Conservation (phyloP, 352 stramenopile genomes). For the Pythium insidiosum region DNA sequence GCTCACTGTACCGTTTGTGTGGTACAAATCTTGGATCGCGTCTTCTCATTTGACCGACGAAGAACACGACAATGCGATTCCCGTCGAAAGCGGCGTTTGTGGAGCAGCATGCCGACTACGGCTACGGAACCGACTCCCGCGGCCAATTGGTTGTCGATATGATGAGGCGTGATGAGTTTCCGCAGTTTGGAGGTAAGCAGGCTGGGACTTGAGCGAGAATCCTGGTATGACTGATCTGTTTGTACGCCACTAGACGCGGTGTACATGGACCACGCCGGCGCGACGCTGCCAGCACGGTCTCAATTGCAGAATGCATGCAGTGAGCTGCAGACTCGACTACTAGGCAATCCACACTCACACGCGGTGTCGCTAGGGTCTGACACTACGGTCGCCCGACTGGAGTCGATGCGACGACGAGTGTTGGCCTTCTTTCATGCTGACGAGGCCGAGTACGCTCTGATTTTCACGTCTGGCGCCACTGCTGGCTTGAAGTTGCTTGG, state of each 20-base stretch:
- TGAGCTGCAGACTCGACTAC: slow-evolving; percentile 37
- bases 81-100: slow-evolving; percentile 9
- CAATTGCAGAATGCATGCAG: slow-evolving; percentile 48
- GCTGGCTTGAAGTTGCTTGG: slow-evolving; percentile 72
- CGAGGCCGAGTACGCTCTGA: slow-evolving; percentile 59
- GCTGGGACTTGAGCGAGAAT: too few species aligned
- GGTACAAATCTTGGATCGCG: too few species aligned
- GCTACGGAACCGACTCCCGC: slow-evolving; percentile 7
- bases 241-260: too few species aligned
- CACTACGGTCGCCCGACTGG: slow-evolving; percentile 44
- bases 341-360: slow-evolving; percentile 71
- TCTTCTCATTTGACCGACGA: too few species aligned
- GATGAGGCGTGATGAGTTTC: slow-evolving; percentile 8
- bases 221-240: too few species aligned
- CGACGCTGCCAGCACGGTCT: slow-evolving; percentile 62
- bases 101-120: neutral
- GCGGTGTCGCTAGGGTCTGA: too few species aligned
- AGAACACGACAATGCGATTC: slow-evolving; percentile 7
- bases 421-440: slow-evolving; percentile 57
- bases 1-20: too few species aligned
- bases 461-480: slow-evolving; percentile 85
- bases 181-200: slow-evolving; percentile 11
- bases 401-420: slow-evolving; percentile 31
- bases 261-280: slow-evolving; percentile 81
- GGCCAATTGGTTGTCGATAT: slow-evolving; percentile 3